Base-by-base conservation (phyloP, 2,329 filamentous ascomycete species). In the Exophiala xenobiotica region DNA sequence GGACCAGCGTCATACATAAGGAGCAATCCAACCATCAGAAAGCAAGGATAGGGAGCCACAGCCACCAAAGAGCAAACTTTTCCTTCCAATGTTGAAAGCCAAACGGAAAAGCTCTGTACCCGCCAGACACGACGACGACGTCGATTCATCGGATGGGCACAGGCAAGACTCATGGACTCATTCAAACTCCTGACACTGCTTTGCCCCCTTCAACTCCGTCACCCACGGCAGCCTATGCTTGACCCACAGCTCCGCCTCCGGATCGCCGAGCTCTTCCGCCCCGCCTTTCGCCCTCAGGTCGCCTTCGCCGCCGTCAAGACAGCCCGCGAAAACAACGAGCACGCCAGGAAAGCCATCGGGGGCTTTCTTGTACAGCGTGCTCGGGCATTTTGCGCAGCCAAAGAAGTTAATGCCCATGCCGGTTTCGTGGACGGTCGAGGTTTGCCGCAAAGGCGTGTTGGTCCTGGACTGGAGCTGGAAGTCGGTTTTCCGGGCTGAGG, bases 321-420 rank as follows among this genome's bases (percentile, higher is more conserved):
- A 31, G 24, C 50, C 50, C 3, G 44, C 37, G 70, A 79, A 41
- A 69, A 79, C 52, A 73, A 80, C 58, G 70, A 78, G 58, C 64
- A 65, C 42, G 64, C 75, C 45, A 74, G 78, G 68, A 68, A 74
- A 58, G 3, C 38, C 44, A 8, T 78, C 63, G 72, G 78, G 51
- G 70, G 73, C 53, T 74, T 76, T 77, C 71, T 81, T 74, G 51
- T 73, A 75, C 40, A 83, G 64, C 3, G 76, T 80, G 24, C 71
- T 75, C 4, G 81, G 81, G 57, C 81, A 85, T 55, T 82, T 75
- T 29, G 71, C 73, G 61, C 81, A 85, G 70, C 85, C 83, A 67
- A 76, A 66, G 43, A 74, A 77, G 2, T 73, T 79, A 54, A 85
- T 74, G 2, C 66, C 65, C 29, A 78, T 77, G 18, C 81, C 81